Conservation (phyloP, 495 filamentous ascomycete species). For the Hyaloscypha hepaticicola region DNA sequence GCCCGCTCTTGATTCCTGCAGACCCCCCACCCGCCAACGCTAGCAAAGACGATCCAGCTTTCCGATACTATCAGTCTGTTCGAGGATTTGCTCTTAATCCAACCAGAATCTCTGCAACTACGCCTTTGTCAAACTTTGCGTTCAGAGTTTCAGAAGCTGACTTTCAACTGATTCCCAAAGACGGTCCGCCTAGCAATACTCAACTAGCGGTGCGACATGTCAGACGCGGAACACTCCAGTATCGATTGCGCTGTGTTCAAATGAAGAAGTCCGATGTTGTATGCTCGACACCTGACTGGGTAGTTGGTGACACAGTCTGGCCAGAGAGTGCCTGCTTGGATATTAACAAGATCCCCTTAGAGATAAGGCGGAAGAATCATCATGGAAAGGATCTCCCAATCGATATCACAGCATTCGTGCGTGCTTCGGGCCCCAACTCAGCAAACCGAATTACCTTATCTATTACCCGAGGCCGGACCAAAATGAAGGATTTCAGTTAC, state of each 20-base stretch:
- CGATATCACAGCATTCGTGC: conserved; percentile 61
- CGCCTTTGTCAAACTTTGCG: conserved; percentile 19
- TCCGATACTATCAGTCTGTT: conserved; percentile 29
- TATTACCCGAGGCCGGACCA: conserved; percentile 43
- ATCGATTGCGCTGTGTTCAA: conserved; percentile 40
- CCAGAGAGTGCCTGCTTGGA: conserved; percentile 59
- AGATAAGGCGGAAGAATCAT: conserved; percentile 60
- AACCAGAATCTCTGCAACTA: conserved; percentile 7
- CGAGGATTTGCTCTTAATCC: conserved; percentile 26
- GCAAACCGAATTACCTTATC: conserved; percentile 58
- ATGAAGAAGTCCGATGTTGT: conserved; percentile 23
- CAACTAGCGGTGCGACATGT: conserved; percentile 16
- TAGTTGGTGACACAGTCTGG: conserved; percentile 63
- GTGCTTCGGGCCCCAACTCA: conserved; percentile 38
- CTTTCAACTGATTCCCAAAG: conserved; percentile 17
- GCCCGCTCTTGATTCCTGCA: conserved; percentile 21
- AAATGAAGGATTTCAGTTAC: conserved; percentile 41
- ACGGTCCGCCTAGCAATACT: conserved; percentile 3
- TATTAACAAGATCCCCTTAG: conserved; percentile 61
- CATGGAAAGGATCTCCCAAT: conserved; percentile 73
- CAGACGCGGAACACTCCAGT: conserved; percentile 28
- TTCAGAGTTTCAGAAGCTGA: conserved; percentile 22
- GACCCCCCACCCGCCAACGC: not conserved
- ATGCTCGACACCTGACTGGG: conserved; percentile 49
- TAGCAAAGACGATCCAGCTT: conserved; percentile 11